Evolutionary conservation across 192 early-diverging fungal species (phyloP), one percentile per base, ranked within the genome.

Genomic region (Pilaira anomala): DNA sequence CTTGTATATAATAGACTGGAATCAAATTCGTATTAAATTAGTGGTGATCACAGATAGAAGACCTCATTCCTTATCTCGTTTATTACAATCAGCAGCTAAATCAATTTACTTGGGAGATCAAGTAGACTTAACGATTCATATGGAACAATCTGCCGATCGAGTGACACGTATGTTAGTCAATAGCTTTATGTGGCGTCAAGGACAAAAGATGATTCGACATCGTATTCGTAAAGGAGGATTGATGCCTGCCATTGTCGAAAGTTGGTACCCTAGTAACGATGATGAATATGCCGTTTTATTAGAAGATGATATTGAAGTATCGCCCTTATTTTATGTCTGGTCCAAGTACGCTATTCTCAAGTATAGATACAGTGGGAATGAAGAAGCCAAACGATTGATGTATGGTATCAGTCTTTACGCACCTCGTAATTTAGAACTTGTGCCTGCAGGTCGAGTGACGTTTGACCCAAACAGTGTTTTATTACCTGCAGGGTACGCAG

Each of bases 231-330:
- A 82, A 63, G 84, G 80, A 22, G 84, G 84, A 13, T 61, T 85
- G 28, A 78, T 83, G 76, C 71, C 79, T 30, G 84, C 84, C 3
- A 75, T 85, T 18, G 77, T 84, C 0, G 84, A 85, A 63, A 76
- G 82, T 1, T 85, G 80, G 80, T 83, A 83, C 50, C 82, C 84
- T 14, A 59, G 56, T 12, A 63, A 75, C 21, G 68, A 83, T 48
- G 53, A 85, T 53, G 82, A 85, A 29, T 85, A 83, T 51, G 82
- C 78, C 5, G 73, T 85, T 7, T 49, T 83, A 26, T 50, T 85
- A n/a, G 84, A 85, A 62, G 84, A 85, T 50, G 84, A 85, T 65
- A 79, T 85, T 12, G 80, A 82, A 49, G 75, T 85, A 11, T 85
- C 84, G 0, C 84, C 84, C 2, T 67, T 79, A 62, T 84, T 82